Percentiles rank a stretch among this genome's conserved stretches.
Evolutionary conservation across 371 early-diverging fungal species (phyloP).

Genomic region (Dinochytrium kinnereticum): DNA sequence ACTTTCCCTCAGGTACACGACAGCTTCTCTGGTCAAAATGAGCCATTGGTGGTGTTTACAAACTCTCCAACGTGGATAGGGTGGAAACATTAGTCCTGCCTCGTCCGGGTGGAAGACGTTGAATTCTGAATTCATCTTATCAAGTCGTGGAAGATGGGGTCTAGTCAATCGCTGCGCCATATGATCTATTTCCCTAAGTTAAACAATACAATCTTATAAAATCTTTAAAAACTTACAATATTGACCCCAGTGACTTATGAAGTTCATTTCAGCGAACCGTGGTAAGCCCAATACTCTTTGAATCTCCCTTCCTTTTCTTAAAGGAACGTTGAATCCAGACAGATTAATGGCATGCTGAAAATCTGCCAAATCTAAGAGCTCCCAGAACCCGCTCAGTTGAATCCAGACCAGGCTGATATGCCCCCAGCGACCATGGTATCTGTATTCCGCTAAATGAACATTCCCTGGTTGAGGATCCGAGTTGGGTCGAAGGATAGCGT

Average conservation of each 20-base stretch:
- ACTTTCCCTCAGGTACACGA: slow-evolving; percentile 22
- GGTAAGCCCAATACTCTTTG: slow-evolving; percentile 15
- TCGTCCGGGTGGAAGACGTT: slow-evolving; percentile 21
- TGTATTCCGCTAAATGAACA: slow-evolving; percentile 22
- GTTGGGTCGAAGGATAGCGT: background rate
- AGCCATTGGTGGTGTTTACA: slow-evolving; percentile 35
- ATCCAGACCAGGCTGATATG: slow-evolving; percentile 31
- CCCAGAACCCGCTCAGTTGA: slow-evolving; percentile 34
- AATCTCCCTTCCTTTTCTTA: slow-evolving; percentile 29
- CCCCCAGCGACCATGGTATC: slow-evolving; percentile 30
- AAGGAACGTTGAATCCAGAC: slow-evolving; percentile 29
- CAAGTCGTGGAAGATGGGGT: slow-evolving; percentile 15
- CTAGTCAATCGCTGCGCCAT: slow-evolving; percentile 24
- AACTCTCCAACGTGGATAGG: slow-evolving; percentile 21
- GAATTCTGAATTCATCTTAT: background rate
- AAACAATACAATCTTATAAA: background rate
- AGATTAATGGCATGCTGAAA: slow-evolving; percentile 38
- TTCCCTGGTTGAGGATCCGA: slow-evolving; percentile 10
- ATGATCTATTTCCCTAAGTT: slow-evolving; percentile 15
- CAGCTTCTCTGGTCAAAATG: slow-evolving; percentile 23
- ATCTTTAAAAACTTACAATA: slow-evolving; percentile 17
- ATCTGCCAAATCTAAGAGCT: slow-evolving; percentile 35
- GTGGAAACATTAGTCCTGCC: slow-evolving; percentile 23
- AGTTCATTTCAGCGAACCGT: slow-evolving; percentile 16
- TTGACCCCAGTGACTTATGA: slow-evolving; percentile 29